Base-by-base conservation (phyloP, 352 stramenopile species). In the Phytophthora uliginosa region DNA sequence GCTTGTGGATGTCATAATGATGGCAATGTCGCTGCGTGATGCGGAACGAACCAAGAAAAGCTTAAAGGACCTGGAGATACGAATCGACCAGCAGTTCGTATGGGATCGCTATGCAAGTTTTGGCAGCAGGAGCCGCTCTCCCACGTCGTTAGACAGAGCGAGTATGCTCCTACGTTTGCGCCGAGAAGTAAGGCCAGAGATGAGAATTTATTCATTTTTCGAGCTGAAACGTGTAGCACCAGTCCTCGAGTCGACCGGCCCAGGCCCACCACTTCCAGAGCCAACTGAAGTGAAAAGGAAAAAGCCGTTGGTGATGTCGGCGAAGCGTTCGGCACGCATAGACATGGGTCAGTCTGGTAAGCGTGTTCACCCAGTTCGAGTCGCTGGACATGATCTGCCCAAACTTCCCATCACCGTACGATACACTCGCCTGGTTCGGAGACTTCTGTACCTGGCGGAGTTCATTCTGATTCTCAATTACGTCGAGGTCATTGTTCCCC, bases 381-480 rank as follows among this genome's bases (percentile, higher is more conserved):
- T 31, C 55, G 6, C 40, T 59, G 56, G 45, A 18, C 26, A 57
- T 53, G 2, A n/a, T 24, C 20, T 34, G 24, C 52, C 34, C 33
- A 73, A 45, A 17, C 36, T 54, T 20, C 50, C 34, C 6, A 36
- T 66, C 22, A 63, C 66, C 2, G 55, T 66, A 2, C 51, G n/a
- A 18, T 64, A 78, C 6, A 69, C 68, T 0, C 57, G 57, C 2
- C n/a, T 51, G 50, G 55, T 62, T 2, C 52, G 59, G 17, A 34
- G 60, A 6, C 31, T 81, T 12, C 22, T 78, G 24, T 81, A 81
- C 45, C 65, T 64, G 33, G 53, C 74, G 18, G 74, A 78, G 57
- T 81, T 81, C 48, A 53, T 78, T 0, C 45, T 75, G 2, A 62
- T 82, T 12, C 60, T 77, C 31, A 78, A 81, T 33, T 82, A 75